Evolutionary conservation across 2,329 filamentous ascomycete species (phyloP).

Genomic region (Phoma sp.): DNA sequence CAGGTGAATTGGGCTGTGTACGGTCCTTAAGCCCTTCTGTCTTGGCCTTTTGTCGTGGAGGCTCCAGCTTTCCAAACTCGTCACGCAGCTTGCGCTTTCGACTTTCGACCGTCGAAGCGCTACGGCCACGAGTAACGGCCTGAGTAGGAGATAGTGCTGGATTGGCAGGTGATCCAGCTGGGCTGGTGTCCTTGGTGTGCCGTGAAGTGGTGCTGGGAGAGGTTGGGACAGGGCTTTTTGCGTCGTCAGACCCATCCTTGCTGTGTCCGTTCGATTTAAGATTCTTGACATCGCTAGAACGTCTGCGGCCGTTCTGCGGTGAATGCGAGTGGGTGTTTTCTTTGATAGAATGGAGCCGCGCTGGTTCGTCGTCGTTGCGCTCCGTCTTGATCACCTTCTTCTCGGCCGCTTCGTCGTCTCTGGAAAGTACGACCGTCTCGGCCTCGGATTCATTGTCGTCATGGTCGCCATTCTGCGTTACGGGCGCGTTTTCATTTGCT

Average conservation of each 20-base stretch:
- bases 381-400: conserved; percentile 52
- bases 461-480: conserved; percentile 37
- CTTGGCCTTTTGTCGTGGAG: conserved; percentile 50
- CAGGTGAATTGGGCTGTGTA: conserved; percentile 45
- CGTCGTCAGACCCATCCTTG: conserved; percentile 40
- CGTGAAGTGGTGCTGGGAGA: conserved; percentile 47
- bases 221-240: conserved; percentile 43
- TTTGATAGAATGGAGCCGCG: conserved; percentile 37
- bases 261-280: conserved; percentile 37
- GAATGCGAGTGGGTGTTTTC: conserved; percentile 36
- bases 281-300: conserved; percentile 31
- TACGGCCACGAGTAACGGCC: conserved; percentile 43
- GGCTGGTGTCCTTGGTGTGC: conserved; percentile 46
- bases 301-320: conserved; percentile 37
- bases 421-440: conserved; percentile 57
- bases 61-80: conserved; percentile 46
- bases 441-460: conserved; percentile 58
- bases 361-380: conserved; percentile 39
- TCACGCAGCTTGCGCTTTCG: conserved; percentile 52
- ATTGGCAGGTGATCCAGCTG: conserved; percentile 36
- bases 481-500: conserved; percentile 21
- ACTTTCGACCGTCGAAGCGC: conserved; percentile 47
- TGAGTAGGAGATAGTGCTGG: conserved; percentile 38
- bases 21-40: conserved; percentile 45
- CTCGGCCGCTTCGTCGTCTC: conserved; percentile 51